Conservation (phyloP, 2,329 filamentous ascomycete genomes). For the Coniochaeta pulveracea region DNA sequence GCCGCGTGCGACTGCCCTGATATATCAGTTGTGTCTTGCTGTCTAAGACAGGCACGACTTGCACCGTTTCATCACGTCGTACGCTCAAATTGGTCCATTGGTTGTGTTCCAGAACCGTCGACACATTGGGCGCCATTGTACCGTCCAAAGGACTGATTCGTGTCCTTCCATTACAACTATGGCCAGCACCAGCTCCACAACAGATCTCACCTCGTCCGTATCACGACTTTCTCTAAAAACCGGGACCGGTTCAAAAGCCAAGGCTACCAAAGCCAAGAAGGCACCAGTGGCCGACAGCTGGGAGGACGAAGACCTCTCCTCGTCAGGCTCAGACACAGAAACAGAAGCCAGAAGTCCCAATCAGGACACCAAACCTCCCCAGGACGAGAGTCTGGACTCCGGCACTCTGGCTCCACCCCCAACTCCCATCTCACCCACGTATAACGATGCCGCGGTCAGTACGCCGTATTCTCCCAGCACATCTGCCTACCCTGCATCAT, state of each 20-base stretch:
- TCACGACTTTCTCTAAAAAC: constrained; percentile 3
- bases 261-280: constrained; percentile 9
- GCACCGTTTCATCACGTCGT: no score
- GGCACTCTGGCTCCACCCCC: constrained; percentile 46
- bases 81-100: no score
- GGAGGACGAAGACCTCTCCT: constrained; percentile 13
- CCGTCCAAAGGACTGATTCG: no score
- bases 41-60: no score
- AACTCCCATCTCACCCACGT: constrained; percentile 50
- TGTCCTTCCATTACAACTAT: no score
- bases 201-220: not conserved
- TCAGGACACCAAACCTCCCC: constrained; percentile 4
- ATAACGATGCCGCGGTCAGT: constrained; percentile 13
- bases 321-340: constrained; percentile 7
- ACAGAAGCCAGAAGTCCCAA: not conserved
- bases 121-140: no score
- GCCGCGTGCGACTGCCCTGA: no score
- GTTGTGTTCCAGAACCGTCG: no score
- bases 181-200: not conserved
- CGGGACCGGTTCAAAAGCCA: not conserved
- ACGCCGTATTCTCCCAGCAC: constrained; percentile 14
- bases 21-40: no score
- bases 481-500: constrained; percentile 3
- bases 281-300: constrained; percentile 15
- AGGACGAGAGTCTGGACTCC: constrained; percentile 5